Evolutionary conservation across 345 rosid species (phyloP), one percentile per base, ranked within the genome.

Genomic region (Lumnitzera littorea): DNA sequence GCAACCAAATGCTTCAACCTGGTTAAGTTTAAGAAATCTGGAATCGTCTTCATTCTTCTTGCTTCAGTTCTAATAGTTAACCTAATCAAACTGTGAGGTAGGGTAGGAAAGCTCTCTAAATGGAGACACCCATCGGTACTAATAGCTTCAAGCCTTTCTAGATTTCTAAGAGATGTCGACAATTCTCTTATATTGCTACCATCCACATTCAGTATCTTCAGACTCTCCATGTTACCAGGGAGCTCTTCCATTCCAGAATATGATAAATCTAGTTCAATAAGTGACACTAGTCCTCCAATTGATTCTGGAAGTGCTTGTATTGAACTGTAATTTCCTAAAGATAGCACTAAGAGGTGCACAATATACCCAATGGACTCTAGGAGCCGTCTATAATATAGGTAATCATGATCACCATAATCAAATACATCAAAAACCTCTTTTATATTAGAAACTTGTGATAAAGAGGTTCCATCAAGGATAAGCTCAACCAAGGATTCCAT

Each of bases 131-230:
- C 10, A 12, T 46, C n/a, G 41, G 48, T 23, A 31, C 17, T 7
- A 48, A 58, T 11, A 23, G 10, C 61, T 57, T 57, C 51, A 14
- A 57, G 61, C 27, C 17, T 57, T 49, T n/a, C 50, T 4, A 57
- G 0, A 9, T 1, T 57, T 43, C 61, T 11, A 11, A 57, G 8
- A 24, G 27, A n/a, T 11, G 12, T 11, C 0, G 51, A 50, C 20
- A 57, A 31, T 24, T 57, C 27, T 2, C 50, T 43, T 46, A 57
- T n/a, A 17, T 16, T 0, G 15, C 61, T 7, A 12, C 5, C 14
- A 5, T n/a, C 2, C 13, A 46, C 20, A 7, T 16, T 46, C 50
- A 46, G 15, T 5, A 43, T n/a, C 46, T 17, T 57, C n/a, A 57
- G 23, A 46, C 8, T 46, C 25, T 46, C 15, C 14, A 41, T n/a